Conservation (phyloP, 2,329 filamentous ascomycete genomes). For the Lachnellula cervina region DNA sequence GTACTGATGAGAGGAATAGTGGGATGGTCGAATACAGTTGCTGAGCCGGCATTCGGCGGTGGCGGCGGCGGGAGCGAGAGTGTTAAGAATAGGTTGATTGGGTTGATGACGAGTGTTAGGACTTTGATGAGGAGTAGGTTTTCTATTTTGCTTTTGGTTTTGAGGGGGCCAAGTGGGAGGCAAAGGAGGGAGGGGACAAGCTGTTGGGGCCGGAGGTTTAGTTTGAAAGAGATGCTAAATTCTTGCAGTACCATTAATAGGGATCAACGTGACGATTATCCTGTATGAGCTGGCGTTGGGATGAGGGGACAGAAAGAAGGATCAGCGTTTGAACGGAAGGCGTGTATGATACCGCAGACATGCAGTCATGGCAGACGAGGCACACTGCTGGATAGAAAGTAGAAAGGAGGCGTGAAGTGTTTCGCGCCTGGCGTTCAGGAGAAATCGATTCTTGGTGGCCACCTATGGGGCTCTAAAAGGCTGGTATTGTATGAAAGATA, state of each 20-base stretch:
- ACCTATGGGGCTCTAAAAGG: neutral
- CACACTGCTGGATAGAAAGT: neutral
- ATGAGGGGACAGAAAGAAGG: slow-evolving; percentile 31
- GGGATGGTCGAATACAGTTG: slow-evolving; percentile 67
- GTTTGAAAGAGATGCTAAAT: neutral
- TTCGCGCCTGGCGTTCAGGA: slow-evolving; percentile 11
- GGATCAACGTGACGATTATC: slow-evolving; percentile 77
- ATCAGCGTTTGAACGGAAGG: neutral
- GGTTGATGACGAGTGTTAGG: slow-evolving; percentile 83
- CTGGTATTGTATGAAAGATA: neutral
- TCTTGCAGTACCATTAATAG: slow-evolving; percentile 71
- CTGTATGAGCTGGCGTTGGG: slow-evolving; percentile 75
- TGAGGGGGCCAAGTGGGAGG: neutral
- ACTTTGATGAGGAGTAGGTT: slow-evolving; percentile 87
- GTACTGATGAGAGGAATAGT: slow-evolving; percentile 46
- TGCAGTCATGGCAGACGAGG: neutral
- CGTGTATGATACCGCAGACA: neutral
- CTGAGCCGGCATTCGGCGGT: slow-evolving; percentile 71
- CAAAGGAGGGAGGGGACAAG: neutral
- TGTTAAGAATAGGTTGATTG: slow-evolving; percentile 81
- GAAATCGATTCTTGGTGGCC: neutral
- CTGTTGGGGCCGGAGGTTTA: slow-evolving; percentile 3
- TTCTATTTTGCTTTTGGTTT: neutral
- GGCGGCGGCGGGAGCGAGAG: slow-evolving; percentile 62
- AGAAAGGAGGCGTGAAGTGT: neutral